Base-by-base conservation (phyloP, 2,329 filamentous ascomycete genomes). In the Colletotrichum australisinense region DNA sequence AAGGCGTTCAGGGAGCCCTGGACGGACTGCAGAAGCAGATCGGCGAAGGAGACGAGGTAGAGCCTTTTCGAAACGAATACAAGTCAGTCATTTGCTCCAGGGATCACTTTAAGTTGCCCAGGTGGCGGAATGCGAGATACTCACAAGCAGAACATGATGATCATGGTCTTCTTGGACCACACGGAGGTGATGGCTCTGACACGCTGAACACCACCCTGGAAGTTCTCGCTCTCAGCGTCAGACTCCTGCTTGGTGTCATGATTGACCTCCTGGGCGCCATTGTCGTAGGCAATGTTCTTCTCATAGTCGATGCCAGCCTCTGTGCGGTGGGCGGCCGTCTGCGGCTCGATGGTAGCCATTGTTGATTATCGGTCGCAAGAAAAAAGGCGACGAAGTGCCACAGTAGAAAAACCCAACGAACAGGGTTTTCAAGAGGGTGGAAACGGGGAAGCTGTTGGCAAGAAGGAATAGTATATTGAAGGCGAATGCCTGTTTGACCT, bases 131-230 rank as follows among this genome's bases (percentile, higher is more conserved):
- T 16, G 35, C 5, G 35, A 16, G 16, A 42, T 11, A 78, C 82
- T 74, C 76, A 86, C 85, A 85, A 76, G 32, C 75, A 77, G 75
- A 85, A 86, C 69, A 83, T 83, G 68, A 75, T 73, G 78, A 81
- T 83, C 72, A 85, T 76, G 19, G 80, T 79, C 75, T 78, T 81
- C 60, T 76, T 80, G 42, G 78, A 80, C 83, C 83, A 68, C 22
- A 72, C 52, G 16, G 69, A 28, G 52, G 69, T 72, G 28, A 68
- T 63, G 14, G 84, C 84, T 68, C 83, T 80, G 57, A 83, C 82
- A 11, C 77, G 77, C 69, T 80, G 78, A n/a, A 85, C 83, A 74
- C 84, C 84, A n/a, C 78, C 78, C 70, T 84, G 81, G 72, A 80
- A 80, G 32, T 79, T 71, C 38, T 79, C 69, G 9, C 79, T 81